Percentiles rank a stretch among this genome's conserved stretches.
Evolutionary conservation across 2,329 filamentous ascomycete species (phyloP).

Genomic region (Aspergillus glaucus): DNA sequence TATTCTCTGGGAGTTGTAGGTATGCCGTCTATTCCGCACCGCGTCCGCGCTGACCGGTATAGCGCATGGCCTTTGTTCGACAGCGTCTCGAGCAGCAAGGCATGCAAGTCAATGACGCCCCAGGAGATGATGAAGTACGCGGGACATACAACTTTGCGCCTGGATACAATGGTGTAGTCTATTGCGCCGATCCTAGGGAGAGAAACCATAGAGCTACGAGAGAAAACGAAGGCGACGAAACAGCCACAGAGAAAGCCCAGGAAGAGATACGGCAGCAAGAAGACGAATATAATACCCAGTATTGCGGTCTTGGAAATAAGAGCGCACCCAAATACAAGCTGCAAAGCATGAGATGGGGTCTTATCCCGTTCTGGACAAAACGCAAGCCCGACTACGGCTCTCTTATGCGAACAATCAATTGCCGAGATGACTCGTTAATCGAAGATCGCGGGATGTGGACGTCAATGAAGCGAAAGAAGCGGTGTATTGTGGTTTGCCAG

Average conservation of each 20-base stretch:
- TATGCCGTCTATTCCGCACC: conserved; percentile 5
- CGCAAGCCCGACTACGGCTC: conserved; percentile 69
- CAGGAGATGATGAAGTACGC: conserved; percentile 62
- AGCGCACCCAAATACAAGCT: conserved; percentile 63
- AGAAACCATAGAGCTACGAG: conserved; percentile 35
- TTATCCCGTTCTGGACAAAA: conserved; percentile 92
- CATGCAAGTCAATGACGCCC: conserved; percentile 66
- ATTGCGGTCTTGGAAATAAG: conserved; percentile 1
- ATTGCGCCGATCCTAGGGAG: conserved; percentile 66
- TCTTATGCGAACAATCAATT: conserved; percentile 88
- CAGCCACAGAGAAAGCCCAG: neutral
- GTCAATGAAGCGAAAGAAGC: conserved; percentile 80
- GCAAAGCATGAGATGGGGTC: conserved; percentile 92
- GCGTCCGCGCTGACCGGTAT: conserved; percentile 1
- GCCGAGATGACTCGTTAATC: conserved; percentile 77
- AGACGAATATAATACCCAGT: conserved; percentile 9
- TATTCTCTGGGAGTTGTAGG: conserved; percentile 59
- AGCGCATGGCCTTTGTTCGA: conserved; percentile 73
- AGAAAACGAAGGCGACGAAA: conserved; percentile 8
- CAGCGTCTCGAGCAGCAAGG: conserved; percentile 65
- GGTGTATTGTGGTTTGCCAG: conserved; percentile 81
- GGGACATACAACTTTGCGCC: conserved; percentile 92
- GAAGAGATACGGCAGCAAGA: conserved; percentile 5
- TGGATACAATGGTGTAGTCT: conserved; percentile 77
- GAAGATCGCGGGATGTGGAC: conserved; percentile 81